Evolutionary conservation across 2,329 filamentous ascomycete species (phyloP).

Genomic region (Triangularia setosa): DNA sequence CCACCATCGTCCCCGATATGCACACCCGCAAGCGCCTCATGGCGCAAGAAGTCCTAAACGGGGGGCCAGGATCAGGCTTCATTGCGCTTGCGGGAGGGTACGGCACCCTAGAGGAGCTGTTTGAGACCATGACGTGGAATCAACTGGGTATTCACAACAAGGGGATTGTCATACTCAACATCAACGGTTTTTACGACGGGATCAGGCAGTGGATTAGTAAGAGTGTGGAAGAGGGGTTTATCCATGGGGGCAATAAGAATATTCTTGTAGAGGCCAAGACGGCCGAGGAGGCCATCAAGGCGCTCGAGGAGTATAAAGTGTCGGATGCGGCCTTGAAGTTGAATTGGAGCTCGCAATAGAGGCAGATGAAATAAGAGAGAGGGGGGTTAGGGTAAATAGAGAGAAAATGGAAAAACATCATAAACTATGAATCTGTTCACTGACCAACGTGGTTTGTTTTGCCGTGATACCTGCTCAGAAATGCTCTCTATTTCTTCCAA

Average conservation of each 20-base stretch:
- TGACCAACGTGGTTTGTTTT: no score
- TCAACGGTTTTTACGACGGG: conserved; percentile 89
- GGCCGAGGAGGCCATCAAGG: conserved; percentile 67
- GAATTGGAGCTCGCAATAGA: conserved; percentile 69
- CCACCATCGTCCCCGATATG: conserved; percentile 91
- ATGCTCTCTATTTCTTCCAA: not conserved
- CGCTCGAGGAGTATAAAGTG: conserved; percentile 69
- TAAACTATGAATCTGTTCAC: not conserved
- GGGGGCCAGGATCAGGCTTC: conserved; percentile 81
- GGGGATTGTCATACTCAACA: conserved; percentile 78
- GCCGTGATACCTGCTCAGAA: no score
- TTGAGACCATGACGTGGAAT: conserved; percentile 91
- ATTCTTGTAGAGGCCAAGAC: conserved; percentile 76
- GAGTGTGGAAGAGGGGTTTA: conserved; percentile 72
- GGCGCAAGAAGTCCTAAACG: conserved; percentile 79
- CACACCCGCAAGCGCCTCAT: conserved; percentile 93
- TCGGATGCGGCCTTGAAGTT: conserved; percentile 74
- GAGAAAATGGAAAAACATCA: not conserved
- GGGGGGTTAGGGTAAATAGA: no score
- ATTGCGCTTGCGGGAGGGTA: conserved; percentile 86
- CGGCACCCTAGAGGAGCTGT: conserved; percentile 93
- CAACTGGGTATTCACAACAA: conserved; percentile 86
- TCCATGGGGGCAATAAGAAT: conserved; percentile 62
- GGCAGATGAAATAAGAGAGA: not conserved
- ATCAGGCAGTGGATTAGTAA: conserved; percentile 76